These are phyloP conservation scores for Nigrospora sphaerica DNA, from an alignment of 2,329 filamentous ascomycete species.

Conservation along the genomic window DNA sequence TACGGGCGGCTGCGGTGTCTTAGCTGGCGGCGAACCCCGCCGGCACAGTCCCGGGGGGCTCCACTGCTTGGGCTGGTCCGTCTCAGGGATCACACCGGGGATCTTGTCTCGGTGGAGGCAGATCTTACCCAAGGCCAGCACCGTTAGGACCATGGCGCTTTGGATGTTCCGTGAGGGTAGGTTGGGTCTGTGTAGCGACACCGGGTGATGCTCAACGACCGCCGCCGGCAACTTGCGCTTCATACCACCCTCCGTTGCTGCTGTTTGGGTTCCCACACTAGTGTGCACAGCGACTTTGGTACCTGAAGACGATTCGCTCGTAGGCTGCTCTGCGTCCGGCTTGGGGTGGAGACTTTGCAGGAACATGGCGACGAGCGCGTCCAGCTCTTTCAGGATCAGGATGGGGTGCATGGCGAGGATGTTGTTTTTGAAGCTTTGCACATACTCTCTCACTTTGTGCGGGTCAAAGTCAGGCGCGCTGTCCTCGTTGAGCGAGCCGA, in stretches of 20 bases:
- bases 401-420: constrained; percentile 62
- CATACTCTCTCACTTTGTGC: constrained; percentile 42
- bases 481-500: constrained; percentile 30
- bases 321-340: not conserved
- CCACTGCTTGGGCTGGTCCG: too few species aligned
- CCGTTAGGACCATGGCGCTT: constrained; percentile 74
- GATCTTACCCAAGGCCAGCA: constrained; percentile 85
- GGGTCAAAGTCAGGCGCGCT: constrained; percentile 49
- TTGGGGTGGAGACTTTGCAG: constrained; percentile 32
- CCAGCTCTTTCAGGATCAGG: constrained; percentile 44
- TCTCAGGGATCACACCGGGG: constrained; percentile 51
- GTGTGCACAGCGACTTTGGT: too few species aligned
- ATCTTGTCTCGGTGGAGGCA: constrained; percentile 51
- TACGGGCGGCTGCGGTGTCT: constrained; percentile 32
- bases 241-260: constrained; percentile 18
- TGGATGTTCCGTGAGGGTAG: constrained; percentile 60
- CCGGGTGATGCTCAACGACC: constrained; percentile 17
- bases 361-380: constrained; percentile 46
- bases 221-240: constrained; percentile 52
- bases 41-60: constrained; percentile 15
- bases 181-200: constrained; percentile 29
- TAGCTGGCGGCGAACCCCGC: constrained; percentile 41
- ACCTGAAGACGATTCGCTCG: constrained; percentile 9
- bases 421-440: constrained; percentile 50
- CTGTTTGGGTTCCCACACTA: constrained; percentile 9